Base-by-base conservation (phyloP, 768 basidiomycete genomes). In the Suillus occidentalis region DNA sequence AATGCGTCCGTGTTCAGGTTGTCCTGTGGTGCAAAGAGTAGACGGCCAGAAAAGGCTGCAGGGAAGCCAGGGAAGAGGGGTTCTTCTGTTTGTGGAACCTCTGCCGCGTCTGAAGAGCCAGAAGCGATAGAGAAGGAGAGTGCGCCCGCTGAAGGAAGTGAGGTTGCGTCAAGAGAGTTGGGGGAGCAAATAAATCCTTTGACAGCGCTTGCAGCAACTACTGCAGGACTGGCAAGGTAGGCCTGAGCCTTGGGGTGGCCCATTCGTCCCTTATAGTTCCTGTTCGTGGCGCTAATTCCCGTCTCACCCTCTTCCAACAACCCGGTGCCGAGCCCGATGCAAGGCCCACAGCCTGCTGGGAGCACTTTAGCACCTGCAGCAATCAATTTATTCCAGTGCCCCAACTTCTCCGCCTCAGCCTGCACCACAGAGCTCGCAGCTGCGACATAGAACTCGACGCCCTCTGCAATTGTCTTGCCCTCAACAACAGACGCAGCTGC, bases 201-300 rank as follows among this genome's bases (percentile, higher is more conserved):
- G 55, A 95, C 81, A 2, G 97, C 97, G 63, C 94, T 95, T 4
- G 97, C 96, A 28, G 97, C 97, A 16, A 99, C 97, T 8, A 99
- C 97, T 4, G 94, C 95, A 1, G 97, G 97, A 68, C 94, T 95
- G 6, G 95, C 95, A 49, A 99, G 87, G 79, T 99, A 99, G 0
- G 97, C 97, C 69, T 91, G 87, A 0, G 97, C 97, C 60, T 94
- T 92, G 0, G 97, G 97, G 68, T 90, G 88, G 0, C 97, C 97
- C 97, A 99, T 99, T 5, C 97, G 85, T 4, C 97, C 97, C 81
- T 99, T 99, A 81, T 98, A 99, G 73, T 99, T 99, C 78, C 97
- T 83, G 78, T 99, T 99, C 8, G 97, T 99, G 5, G 97, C 97
- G 68, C 95, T 97, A 73, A 99, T 99, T 1, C 97, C 97, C 1